phyloP scores from a whole-genome alignment of 1,139 yeast genomes.

The Yamadazyma jaroonii region DNA sequence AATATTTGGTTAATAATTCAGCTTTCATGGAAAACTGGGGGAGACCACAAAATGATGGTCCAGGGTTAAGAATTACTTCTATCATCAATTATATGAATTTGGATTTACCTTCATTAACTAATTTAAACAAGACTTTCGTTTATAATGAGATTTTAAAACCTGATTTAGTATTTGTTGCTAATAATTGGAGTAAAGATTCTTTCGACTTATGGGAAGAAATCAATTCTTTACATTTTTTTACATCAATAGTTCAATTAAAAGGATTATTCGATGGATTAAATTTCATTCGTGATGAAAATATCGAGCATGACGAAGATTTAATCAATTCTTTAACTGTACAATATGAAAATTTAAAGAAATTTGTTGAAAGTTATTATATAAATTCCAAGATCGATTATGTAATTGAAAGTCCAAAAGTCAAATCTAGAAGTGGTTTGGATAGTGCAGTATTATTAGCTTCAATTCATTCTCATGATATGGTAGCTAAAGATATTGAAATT shows the following conservation, averaged over 20 bases:
- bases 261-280: constrained; percentile 61
- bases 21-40: constrained; percentile 78
- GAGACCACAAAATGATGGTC: constrained; percentile 95
- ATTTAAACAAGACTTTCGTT: constrained; percentile 27
- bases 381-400: constrained; percentile 49
- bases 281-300: constrained; percentile 28
- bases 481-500: constrained; percentile 20
- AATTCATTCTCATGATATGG: constrained; percentile 57
- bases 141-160: constrained; percentile 58
- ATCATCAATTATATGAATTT: constrained; percentile 50
- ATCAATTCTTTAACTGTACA: constrained; percentile 19
- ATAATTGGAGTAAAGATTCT: constrained; percentile 62
- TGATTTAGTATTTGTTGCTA: constrained; percentile 64
- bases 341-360: constrained; percentile 35
- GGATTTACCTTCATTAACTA: constrained; percentile 9
- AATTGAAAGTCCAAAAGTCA: constrained; percentile 63
- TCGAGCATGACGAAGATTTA: constrained; percentile 27
- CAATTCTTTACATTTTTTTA: constrained; percentile 71
- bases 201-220: constrained; percentile 97
- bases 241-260: constrained; percentile 68
- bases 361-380: constrained; percentile 35
- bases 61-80: constrained; percentile 75
- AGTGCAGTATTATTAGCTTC: constrained; percentile 74
- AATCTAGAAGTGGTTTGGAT: constrained; percentile 69
- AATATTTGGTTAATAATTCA: constrained; percentile 64